Base-by-base conservation (phyloP, 2,329 filamentous ascomycete species). In the Beauveria scarabaeidicola region DNA sequence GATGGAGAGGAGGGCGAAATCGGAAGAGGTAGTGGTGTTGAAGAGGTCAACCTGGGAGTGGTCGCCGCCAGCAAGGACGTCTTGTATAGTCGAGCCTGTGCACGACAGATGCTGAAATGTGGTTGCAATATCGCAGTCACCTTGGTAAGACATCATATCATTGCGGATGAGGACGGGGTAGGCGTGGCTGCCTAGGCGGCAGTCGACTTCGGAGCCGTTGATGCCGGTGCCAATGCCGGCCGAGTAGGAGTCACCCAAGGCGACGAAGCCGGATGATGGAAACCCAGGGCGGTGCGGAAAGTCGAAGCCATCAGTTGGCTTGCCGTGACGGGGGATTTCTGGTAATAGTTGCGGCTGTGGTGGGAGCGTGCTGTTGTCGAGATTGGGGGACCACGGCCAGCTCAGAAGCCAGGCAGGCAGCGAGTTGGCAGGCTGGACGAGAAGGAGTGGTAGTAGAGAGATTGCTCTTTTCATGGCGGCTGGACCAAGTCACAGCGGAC, bases 241-340 rank as follows among this genome's bases (percentile, higher is more conserved):
- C 52, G 74, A 76, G 64, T 79, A 80, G 6, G 76, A 78, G 62
- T 80, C 76, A 8, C 76, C 76, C 13, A 78, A 67, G 10, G 76
- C 74, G 60, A 72, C 70, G 64, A 78, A 77, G 55, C 74, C 74
- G 7, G 64, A 58, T 3, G 64, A 61, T 38, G 52, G 61, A 8
- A 54, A 56, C 29, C 57, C 54, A 3, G 63, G 65, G 2, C 61
- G 53, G 43, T 62, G 59, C 13, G 58, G 61, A 40, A 64, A 64
- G 17, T 48, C 50, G 25, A 60, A 58, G 13, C 55, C 47, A 27
- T 44, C 25, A 8, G n/a, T 25, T 32, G 55, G 55, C 21, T 52
- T 47, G 29, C 54, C 44, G 44, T 41, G 13, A 25, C 55, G 44
- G 7, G 46, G 38, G 23, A 38, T 7, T 3, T 40, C 15, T 52